Conservation (phyloP, 371 early-diverging fungal genomes). For the Mortierella sp. region DNA sequence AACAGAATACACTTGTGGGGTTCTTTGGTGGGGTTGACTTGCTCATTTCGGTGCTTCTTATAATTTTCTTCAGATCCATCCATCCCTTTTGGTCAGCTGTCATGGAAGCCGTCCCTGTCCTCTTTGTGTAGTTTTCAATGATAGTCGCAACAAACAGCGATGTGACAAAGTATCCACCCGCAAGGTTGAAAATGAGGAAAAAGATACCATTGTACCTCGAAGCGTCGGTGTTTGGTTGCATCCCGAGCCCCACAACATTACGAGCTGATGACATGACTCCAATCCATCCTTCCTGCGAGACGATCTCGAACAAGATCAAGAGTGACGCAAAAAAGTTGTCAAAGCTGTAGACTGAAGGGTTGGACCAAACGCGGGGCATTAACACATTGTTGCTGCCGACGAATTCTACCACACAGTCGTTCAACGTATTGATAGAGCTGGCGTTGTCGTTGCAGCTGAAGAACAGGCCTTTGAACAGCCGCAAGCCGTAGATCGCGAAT, state of each 20-base stretch:
- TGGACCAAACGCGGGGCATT: slow-evolving; percentile 73
- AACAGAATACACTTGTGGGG: slow-evolving; percentile 60
- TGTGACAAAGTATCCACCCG: slow-evolving; percentile 75
- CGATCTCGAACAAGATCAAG: slow-evolving; percentile 73
- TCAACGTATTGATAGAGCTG: slow-evolving; percentile 30
- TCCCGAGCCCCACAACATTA: slow-evolving; percentile 62
- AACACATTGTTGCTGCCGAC: slow-evolving; percentile 39
- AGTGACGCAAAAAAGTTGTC: slow-evolving; percentile 72
- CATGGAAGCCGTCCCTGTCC: slow-evolving; percentile 73
- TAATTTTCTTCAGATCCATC: slow-evolving; percentile 75
- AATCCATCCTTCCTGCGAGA: slow-evolving; percentile 81
- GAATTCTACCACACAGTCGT: slow-evolving; percentile 64
- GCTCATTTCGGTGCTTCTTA: slow-evolving; percentile 71
- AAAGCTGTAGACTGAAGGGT: slow-evolving; percentile 77
- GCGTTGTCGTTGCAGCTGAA: slow-evolving; percentile 69
- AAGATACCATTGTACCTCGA: slow-evolving; percentile 71
- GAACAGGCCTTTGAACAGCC: slow-evolving; percentile 71
- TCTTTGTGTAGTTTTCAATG: slow-evolving; percentile 72
- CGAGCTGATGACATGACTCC: slow-evolving; percentile 73
- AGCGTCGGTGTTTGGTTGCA: slow-evolving; percentile 60
- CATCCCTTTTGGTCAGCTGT: slow-evolving; percentile 78
- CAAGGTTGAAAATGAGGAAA: slow-evolving; percentile 74
- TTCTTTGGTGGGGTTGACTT: slow-evolving; percentile 60
- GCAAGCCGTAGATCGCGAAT: slow-evolving; percentile 77
- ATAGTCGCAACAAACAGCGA: slow-evolving; percentile 79